Percentiles rank a stretch among this genome's conserved stretches.
phyloP scores from a whole-genome alignment of 805 yeast species.

The Priceomyces haplophilus region DNA sequence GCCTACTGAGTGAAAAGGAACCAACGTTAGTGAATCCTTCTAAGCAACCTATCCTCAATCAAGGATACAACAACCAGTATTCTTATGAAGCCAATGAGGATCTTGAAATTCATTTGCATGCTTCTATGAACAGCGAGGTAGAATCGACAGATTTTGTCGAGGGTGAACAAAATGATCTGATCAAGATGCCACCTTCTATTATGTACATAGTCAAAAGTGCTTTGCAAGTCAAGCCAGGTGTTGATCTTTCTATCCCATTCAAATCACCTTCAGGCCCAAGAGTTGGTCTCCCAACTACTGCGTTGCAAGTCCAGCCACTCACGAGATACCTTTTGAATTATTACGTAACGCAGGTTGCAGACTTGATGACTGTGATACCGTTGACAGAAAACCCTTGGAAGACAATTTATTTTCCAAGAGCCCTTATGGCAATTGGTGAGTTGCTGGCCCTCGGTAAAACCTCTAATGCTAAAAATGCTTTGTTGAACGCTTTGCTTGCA shows the following conservation, averaged over 20 bases:
- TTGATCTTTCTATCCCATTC: slow-evolving; percentile 34
- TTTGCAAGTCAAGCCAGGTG: slow-evolving; percentile 40
- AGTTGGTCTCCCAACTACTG: slow-evolving; percentile 52
- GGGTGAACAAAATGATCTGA: slow-evolving; percentile 28
- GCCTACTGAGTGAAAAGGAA: slow-evolving; percentile 12
- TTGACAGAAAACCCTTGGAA: slow-evolving; percentile 84
- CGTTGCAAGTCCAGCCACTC: slow-evolving; percentile 63
- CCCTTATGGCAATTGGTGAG: slow-evolving; percentile 79
- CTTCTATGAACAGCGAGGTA: slow-evolving; percentile 27
- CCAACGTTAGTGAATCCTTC: slow-evolving; percentile 27
- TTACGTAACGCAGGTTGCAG: slow-evolving; percentile 74
- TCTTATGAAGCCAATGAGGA: slow-evolving; percentile 38
- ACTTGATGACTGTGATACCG: slow-evolving; percentile 69
- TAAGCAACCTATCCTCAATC: slow-evolving; percentile 36
- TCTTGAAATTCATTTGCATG: slow-evolving; percentile 43
- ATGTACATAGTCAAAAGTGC: slow-evolving; percentile 47
- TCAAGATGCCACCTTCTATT: slow-evolving; percentile 52
- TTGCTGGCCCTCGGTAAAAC: slow-evolving; percentile 70
- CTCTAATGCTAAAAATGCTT: slow-evolving; percentile 70
- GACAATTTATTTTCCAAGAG: slow-evolving; percentile 80
- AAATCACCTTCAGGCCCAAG: slow-evolving; percentile 15
- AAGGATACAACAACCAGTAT: slow-evolving; percentile 37
- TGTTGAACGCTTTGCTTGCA: slow-evolving; percentile 74
- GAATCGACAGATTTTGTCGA: slow-evolving; percentile 33
- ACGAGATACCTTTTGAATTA: slow-evolving; percentile 70